Base-by-base conservation (phyloP, 345 rosid genomes). In the Zanthoxylum bungeanum region DNA sequence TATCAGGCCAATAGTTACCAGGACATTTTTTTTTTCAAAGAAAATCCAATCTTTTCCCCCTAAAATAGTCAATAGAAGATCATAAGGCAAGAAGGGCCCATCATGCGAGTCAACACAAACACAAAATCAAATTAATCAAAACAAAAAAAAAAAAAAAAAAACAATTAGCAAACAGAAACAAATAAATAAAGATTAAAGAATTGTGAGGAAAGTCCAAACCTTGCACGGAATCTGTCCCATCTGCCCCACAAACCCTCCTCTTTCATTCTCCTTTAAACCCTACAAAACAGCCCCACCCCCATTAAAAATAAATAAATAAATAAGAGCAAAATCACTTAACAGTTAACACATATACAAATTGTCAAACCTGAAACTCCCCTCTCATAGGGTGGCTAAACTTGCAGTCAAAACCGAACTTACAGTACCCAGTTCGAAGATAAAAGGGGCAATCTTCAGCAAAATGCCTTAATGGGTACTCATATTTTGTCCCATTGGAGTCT, bases 371-470 rank as follows among this genome's bases (percentile, higher is more conserved):
- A 25, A 12, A 28, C 5, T 17, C 49, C 58, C 40, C 53, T 59
- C 50, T 62, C 4, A 11, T 14, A 28, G 79, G 84, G 70, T 80
- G 84, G 58, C 66, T 77, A 51, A 73, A 80, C 70, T 63, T 79
- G 70, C 82, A 79, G 2, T 12, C 9, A 3, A 16, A 11, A 52
- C 75, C 83, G 30, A 72, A 73, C 64, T 73, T 61, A 17, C 76
- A 77, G 51, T 4, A 27, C 25, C 76, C 76, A 11, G 73, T 77
- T 61, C 61, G 69, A 5, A 67, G 42, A 72, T 60, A 72, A 72
- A 50, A 52, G 27, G 69, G 30, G 58, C 76, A 77, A 73, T 67
- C 76, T 68, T 72, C 39, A n/a, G 69, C 73, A 52, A 66, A 61
- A 0, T 73, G 73, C 69, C 69, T 72, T 60, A 68, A 51, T 21